Base-by-base conservation (phyloP, 2,329 filamentous ascomycete genomes). In the Emmonsia crescens region DNA sequence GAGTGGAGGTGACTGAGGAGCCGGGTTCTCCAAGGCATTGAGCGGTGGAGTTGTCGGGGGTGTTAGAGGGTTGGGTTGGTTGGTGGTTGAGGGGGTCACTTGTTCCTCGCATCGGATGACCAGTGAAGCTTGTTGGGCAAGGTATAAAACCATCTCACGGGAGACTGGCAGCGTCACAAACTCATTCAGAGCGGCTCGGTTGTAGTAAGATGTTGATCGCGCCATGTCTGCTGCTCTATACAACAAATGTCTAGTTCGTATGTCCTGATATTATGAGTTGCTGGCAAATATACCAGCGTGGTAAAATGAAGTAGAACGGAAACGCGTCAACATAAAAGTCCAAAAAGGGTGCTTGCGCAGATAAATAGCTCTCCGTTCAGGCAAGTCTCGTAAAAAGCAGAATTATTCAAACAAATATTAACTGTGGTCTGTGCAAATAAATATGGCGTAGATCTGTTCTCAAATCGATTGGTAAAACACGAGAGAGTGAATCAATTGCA, bases 21-120 rank as follows among this genome's bases (percentile, higher is more conserved):
- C 60, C 42, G 55, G 52, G 33, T 68, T 67, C 64, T 73, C 68
- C 33, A 72, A 67, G 29, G 74, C 67, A 64, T 80, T 73, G 67
- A 82, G 77, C 16, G 83, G 81, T 61, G 84, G 83, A 31, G 83
- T 84, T 38, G 79, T 78, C 36, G 84, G 84, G 63, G 84, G 84
- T 44, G 84, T 85, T 27, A 80, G 83, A 57, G 83, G 82, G 29
- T 82, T 77, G 68, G 75, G 69, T 74, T 77, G 72, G 72, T 73
- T 67, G 73, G 73, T 68, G 65, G 66, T 67, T 38, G 73, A 68
- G 60, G 58, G 49, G 16, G 70, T 75, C 70, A 75, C 71, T 64
- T 96, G 66, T 71, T 77, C 69, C 64, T 80, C 78, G 66, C 78
- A 80, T 63, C 76, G 74, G 65, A 80, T 80, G 68, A 80, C 78